A percentile compares a stretch with the other conserved stretches of the same genome.
These are phyloP conservation scores for Arthrobotrys entomopaga DNA, from an alignment of 2,329 filamentous ascomycete genomes.

Conservation along the genomic window DNA sequence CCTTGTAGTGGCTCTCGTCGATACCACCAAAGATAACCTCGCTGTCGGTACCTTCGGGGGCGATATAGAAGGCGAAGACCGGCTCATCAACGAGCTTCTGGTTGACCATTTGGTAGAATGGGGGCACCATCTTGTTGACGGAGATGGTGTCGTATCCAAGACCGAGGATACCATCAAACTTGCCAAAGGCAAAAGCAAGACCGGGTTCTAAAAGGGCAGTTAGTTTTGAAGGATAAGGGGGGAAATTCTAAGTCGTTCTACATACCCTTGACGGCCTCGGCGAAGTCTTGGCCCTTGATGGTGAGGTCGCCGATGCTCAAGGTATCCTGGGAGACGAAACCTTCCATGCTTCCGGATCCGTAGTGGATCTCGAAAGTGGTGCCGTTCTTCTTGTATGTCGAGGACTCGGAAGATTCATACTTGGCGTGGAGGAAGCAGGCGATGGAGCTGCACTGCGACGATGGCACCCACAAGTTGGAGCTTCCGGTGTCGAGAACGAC, in stretches of 20 bases:
- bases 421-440: slow-evolving; percentile 97
- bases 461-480: slow-evolving; percentile 99
- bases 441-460: slow-evolving; percentile 87
- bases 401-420: slow-evolving; percentile 91
- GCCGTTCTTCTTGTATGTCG: slow-evolving; percentile 93
- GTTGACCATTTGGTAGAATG: slow-evolving; percentile 95
- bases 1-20: slow-evolving; percentile 81
- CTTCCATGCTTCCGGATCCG: slow-evolving; percentile 91
- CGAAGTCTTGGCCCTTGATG: slow-evolving; percentile 91
- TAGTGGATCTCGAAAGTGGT: slow-evolving; percentile 92
- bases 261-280: slow-evolving; percentile 77
- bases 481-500: slow-evolving; percentile 98
- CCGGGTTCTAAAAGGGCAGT: slow-evolving; percentile 78
- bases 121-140: slow-evolving; percentile 93
- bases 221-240: not conserved
- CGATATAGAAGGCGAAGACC: slow-evolving; percentile 96
- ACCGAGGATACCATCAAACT: slow-evolving; percentile 96
- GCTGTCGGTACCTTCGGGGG: slow-evolving; percentile 77
- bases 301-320: slow-evolving; percentile 88
- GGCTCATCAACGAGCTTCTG: slow-evolving; percentile 90
- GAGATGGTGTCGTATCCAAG: slow-evolving; percentile 95
- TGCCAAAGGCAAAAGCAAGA: slow-evolving; percentile 95
- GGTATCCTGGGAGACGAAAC: slow-evolving; percentile 90
- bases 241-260: not conserved
- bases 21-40: slow-evolving; percentile 91